phyloP scores from a whole-genome alignment of 2,329 filamentous ascomycete genomes.

The Epichloe aotearoae region DNA sequence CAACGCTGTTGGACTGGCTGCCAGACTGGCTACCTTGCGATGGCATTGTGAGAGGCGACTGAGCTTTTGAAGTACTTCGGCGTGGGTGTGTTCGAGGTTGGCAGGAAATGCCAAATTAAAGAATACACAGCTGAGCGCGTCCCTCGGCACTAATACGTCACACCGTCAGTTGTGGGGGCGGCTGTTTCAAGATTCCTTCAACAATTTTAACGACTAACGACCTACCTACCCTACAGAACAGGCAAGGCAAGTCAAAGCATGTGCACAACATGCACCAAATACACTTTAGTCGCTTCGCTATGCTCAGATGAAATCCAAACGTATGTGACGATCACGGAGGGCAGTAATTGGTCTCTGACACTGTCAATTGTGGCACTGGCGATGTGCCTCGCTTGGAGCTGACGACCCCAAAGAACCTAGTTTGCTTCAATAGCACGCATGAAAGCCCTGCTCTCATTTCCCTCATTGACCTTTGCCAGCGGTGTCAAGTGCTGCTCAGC shows the following conservation, averaged over 20 bases:
- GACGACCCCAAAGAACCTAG: neutral
- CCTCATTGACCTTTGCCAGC: slow-evolving; percentile 44
- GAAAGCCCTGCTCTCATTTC: slow-evolving; percentile 41
- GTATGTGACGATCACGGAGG: too few relatives aligned
- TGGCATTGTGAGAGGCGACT: slow-evolving; percentile 2
- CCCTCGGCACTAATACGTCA: neutral
- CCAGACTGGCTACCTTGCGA: slow-evolving; percentile 3
- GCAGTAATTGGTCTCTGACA: too few relatives aligned
- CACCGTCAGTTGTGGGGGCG: neutral
- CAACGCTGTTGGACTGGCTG: slow-evolving; percentile 5
- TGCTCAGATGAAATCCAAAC: too few relatives aligned
- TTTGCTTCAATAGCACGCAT: slow-evolving; percentile 27
- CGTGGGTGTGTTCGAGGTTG: neutral
- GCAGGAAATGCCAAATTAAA: neutral
- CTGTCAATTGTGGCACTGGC: too few relatives aligned
- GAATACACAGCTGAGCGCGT: neutral
- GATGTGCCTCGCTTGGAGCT: too few relatives aligned
- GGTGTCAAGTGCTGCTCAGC: slow-evolving; percentile 31
- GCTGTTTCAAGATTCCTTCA: neutral
- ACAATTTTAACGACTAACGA: neutral
- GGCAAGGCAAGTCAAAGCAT: too few relatives aligned
- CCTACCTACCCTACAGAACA: neutral
- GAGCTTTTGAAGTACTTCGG: neutral
- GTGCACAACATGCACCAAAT: too few relatives aligned
- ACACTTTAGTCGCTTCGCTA: too few relatives aligned